Percentiles rank a stretch among this genome's conserved stretches.
Conservation (phyloP, 345 rosid species). For the Mercurialis annua region DNA sequence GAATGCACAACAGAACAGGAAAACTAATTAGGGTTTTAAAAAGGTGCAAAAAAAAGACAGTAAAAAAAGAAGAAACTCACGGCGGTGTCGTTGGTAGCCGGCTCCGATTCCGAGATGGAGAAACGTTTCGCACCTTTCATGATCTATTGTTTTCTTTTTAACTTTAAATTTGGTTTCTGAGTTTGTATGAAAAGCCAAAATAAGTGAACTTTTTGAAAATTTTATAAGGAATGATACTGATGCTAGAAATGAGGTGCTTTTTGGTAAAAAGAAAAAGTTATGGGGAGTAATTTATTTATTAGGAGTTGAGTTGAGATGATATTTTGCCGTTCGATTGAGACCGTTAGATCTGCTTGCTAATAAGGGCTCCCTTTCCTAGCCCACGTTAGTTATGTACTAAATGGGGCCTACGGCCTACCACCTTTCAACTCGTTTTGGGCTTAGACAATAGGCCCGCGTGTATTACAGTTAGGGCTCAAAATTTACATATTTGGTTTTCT, state of each 20-base stretch:
- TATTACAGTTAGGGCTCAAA: too few species aligned
- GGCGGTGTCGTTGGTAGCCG: slow-evolving; percentile 46
- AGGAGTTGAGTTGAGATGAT: not conserved
- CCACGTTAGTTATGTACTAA: slow-evolving; percentile 24
- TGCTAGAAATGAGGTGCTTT: not conserved
- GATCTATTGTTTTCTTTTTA: slow-evolving; percentile 16
- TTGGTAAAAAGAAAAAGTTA: not conserved
- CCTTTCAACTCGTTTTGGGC: not conserved
- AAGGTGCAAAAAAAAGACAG: not conserved
- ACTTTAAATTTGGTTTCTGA: not conserved
- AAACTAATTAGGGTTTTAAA: slow-evolving; percentile 22
- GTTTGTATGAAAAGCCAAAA: slow-evolving; percentile 6
- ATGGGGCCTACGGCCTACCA: slow-evolving; percentile 1
- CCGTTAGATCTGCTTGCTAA: slow-evolving; percentile 22
- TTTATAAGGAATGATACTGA: slow-evolving; percentile 1
- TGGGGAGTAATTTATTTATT: slow-evolving; percentile 13
- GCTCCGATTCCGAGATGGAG: slow-evolving; percentile 47
- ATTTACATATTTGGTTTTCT: too few species aligned
- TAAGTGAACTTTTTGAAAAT: slow-evolving; percentile 6
- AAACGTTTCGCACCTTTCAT: slow-evolving; percentile 73
- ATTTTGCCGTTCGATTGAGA: slow-evolving; percentile 34
- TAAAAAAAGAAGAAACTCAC: slow-evolving; percentile 41
- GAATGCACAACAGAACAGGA: not conserved
- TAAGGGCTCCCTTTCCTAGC: not conserved
- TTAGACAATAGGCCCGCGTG: too few species aligned